Evolutionary conservation across 2,329 filamentous ascomycete species (phyloP), one percentile per base, ranked within the genome.

Genomic region (Diplodia mutila): DNA sequence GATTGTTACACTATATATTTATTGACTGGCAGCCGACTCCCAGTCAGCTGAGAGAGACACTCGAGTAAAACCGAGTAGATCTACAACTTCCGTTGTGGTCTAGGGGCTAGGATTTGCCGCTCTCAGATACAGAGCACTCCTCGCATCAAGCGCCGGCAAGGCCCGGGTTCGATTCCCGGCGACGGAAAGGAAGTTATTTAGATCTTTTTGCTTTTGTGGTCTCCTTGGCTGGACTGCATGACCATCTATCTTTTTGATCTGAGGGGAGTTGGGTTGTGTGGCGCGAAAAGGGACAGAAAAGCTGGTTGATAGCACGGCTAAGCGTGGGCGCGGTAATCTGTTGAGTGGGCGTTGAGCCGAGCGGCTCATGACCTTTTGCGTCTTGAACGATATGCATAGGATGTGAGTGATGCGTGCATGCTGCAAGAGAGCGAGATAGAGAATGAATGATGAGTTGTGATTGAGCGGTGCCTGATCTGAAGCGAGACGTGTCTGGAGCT

Each of bases 91-190:
- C 61, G 61, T 64, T 64, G 61, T 64, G 61, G 61, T 64, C 61
- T 64, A 64, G 61, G 48, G 61, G 61, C 61, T 64, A 64, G 61
- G 61, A 64, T 64, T 64, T 64, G 61, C 61, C 61, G 61, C 61
- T 64, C 61, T 64, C 61, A 64, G 23, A 16, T 51, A 32, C 46
- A 53, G 53, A 55, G 53, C 53, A 37, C 29, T 23, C 53, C 53
- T 55, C 53, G 53, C 53, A 55, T 55, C 53, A 23, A 53, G 61
- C 61, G 61, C 61, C 61, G 61, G 61, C 61, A 64, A 64, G 61
- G 61, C 61, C 61, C 61, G 61, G 61, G 61, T 64, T 64, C 61
- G 51, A 64, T 64, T 64, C 61, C 61, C 61, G 61, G 61, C 61
- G 61, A 64, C 61, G 61, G 61, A 64, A 63, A 54, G 52, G 52